Conservation (phyloP, 2,329 filamentous ascomycete genomes). For the Fonsecaea monophora region DNA sequence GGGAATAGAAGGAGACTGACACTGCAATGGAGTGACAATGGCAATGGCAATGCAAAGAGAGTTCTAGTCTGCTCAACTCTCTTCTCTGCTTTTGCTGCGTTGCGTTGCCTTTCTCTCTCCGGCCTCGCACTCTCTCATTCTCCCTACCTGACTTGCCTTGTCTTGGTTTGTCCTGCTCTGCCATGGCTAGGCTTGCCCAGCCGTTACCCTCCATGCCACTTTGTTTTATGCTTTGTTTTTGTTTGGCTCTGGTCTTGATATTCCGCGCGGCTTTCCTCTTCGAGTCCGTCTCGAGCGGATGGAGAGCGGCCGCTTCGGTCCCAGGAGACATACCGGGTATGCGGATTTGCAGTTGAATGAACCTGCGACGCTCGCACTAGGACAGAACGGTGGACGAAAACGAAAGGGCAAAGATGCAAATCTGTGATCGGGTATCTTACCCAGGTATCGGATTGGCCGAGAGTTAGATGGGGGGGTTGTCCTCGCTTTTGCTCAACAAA, state of each 20-base stretch:
- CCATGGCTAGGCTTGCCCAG: neutral
- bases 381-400: neutral
- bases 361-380: neutral
- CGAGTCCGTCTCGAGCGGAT: neutral
- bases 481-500: neutral
- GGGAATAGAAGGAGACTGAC: no score
- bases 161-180: neutral
- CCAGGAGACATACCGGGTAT: neutral
- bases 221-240: neutral
- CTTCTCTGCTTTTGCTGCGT: neutral
- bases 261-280: neutral
- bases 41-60: no score
- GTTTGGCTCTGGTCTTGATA: neutral
- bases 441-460: neutral
- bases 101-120: no score
- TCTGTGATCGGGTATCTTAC: neutral
- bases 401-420: neutral
- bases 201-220: neutral
- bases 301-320: neutral
- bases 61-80: neutral
- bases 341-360: neutral
- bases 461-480: neutral
- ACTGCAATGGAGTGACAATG: no score
- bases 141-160: neutral
- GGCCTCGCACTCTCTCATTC: neutral